Evolutionary conservation across 179 eudicot species (phyloP).

Genomic region (Spinacia oleracea): DNA sequence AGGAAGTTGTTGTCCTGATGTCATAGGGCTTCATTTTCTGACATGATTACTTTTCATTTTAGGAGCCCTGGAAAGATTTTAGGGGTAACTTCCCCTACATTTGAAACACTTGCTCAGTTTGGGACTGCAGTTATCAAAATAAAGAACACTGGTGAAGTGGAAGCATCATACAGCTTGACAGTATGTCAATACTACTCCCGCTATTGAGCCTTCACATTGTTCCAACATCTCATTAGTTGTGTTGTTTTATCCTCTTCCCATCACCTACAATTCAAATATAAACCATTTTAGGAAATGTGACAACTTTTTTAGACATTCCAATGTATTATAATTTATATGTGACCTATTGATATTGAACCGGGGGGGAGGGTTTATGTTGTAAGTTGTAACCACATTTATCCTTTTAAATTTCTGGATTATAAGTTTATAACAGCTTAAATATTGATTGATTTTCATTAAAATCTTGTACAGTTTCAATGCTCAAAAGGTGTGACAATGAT

Average conservation of each 20-base stretch:
- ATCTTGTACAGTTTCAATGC: conserved; percentile 78
- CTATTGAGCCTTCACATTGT: no score
- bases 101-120: conserved; percentile 89
- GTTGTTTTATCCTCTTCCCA: no score
- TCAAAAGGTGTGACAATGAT: conserved; percentile 79
- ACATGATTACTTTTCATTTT: conserved; percentile 9
- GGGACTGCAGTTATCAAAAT: conserved; percentile 78
- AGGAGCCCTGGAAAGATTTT: conserved; percentile 94
- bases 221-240: no score
- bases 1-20: neutral
- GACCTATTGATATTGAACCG: no score
- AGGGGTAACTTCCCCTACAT: conserved; percentile 70
- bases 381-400: no score
- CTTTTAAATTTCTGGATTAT: no score
- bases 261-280: no score
- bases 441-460: neutral
- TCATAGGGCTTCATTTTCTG: neutral
- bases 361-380: no score
- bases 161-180: conserved; percentile 96
- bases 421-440: no score
- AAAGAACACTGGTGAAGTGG: conserved; percentile 81
- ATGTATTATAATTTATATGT: no score
- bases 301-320: no score
- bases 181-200: conserved; percentile 20
- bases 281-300: no score